These are phyloP conservation scores for Asterophora parasitica DNA, from an alignment of 768 basidiomycete species.

Conservation along the genomic window DNA sequence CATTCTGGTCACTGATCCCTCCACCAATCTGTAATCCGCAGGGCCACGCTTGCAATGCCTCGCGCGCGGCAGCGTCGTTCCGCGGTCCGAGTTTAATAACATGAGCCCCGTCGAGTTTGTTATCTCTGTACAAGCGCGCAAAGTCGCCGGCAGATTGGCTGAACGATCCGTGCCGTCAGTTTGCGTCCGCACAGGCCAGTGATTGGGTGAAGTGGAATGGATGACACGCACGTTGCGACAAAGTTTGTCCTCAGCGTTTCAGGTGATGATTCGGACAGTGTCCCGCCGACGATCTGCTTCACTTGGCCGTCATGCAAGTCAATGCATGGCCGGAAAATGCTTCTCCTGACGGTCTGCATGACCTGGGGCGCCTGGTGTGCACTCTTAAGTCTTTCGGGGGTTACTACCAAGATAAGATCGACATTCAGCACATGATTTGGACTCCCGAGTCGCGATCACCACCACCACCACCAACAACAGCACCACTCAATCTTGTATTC, in stretches of 20 bases:
- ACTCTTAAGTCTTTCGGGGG: too few relatives aligned
- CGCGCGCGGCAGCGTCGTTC: slow-evolving; percentile 84
- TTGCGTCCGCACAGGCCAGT: too few relatives aligned
- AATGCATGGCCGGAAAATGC: slow-evolving; percentile 87
- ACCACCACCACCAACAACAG: too few relatives aligned
- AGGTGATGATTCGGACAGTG: slow-evolving; percentile 67
- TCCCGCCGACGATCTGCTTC: slow-evolving; percentile 97
- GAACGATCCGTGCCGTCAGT: neutral
- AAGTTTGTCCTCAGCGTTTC: slow-evolving; percentile 79
- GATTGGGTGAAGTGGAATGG: too few relatives aligned
- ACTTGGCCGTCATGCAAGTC: slow-evolving; percentile 95
- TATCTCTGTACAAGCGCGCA: slow-evolving; percentile 67
- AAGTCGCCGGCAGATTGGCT: slow-evolving; percentile 80
- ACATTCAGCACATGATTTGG: neutral
- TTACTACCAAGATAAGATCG: too few relatives aligned
- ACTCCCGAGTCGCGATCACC: neutral
- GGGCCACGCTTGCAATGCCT: slow-evolving; percentile 83
- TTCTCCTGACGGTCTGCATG: slow-evolving; percentile 37
- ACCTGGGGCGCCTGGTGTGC: neutral
- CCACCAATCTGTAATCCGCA: slow-evolving; percentile 89
- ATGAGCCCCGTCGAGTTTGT: slow-evolving; percentile 81
- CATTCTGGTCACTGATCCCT: slow-evolving; percentile 81
- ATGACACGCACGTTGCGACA: slow-evolving; percentile 67
- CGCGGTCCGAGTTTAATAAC: slow-evolving; percentile 92
- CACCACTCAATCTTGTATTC: too few relatives aligned